Conservation (phyloP, 495 filamentous ascomycete species). For the Paragyromitra xinjiangensis region DNA sequence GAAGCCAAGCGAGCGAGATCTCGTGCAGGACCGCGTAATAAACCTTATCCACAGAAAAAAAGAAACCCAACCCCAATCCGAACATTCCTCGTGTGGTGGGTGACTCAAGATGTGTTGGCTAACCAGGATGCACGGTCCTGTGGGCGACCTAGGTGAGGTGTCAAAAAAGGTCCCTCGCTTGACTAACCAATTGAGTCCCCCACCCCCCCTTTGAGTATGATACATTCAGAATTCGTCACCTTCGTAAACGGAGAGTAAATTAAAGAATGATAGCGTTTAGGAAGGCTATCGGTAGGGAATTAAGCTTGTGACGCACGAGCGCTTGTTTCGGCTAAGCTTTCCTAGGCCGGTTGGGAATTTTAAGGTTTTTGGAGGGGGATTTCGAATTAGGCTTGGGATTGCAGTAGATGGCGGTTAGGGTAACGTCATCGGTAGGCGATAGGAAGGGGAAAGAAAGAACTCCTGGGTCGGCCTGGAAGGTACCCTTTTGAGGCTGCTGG, state of each 20-base stretch:
- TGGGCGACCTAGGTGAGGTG: neutral
- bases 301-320: neutral
- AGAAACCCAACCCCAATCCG: neutral
- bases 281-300: neutral
- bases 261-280: neutral
- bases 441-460: no score
- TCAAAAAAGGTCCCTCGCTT: no score
- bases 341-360: neutral
- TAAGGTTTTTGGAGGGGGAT: neutral
- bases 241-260: neutral
- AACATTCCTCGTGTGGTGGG: neutral
- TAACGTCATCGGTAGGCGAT: neutral
- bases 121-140: conserved; percentile 1
- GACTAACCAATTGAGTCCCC: neutral
- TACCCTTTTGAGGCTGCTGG: no score
- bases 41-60: neutral
- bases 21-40: conserved; percentile 10
- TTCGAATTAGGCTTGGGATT: neutral
- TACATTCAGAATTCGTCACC: neutral
- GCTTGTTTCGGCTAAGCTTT: neutral
- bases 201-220: neutral
- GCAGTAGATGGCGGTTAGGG: neutral
- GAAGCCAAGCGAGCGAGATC: conserved; percentile 6
- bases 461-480: no score
- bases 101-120: conserved; percentile 27